Evolutionary conservation across 208 protist species (phyloP), one percentile per base, ranked within the genome.

Genomic region (Novymonas esmeraldas): DNA sequence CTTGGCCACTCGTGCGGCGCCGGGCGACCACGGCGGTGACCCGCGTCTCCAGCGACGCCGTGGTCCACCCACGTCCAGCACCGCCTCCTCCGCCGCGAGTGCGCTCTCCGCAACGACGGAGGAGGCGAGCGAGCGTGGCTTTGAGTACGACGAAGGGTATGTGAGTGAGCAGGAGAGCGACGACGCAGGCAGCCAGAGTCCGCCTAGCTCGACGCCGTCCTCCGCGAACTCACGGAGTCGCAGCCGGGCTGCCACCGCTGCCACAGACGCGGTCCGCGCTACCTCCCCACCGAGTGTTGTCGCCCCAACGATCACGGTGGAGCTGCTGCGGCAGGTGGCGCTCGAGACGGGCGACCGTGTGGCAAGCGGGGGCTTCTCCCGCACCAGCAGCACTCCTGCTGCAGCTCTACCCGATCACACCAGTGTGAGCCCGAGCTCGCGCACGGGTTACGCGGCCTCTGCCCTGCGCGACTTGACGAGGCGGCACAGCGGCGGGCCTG

Each of bases 91-190:
- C 50, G 36, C 20, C 31, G 1, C 14, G 9, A 61, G 59, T 9
- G 7, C 67, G 20, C 22, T 45, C n/a, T 66, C 42, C 4, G 13
- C 33, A 38, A 73, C 67, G 20, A 73, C 59, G 3, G 69, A 69
- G 54, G 55, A 64, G 14, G 48, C 39, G n/a, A 69, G 55, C 33
- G 48, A 63, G 49, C 42, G 60, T 18, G 61, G 62, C 44, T 64
- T 68, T 38, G 61, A 68, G 22, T 75, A 75, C 54, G 69, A 54
- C 39, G 69, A 69, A 16, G 69, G 61, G n/a, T 75, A 64, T 46
- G 45, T 69, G 6, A 75, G 33, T 24, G 69, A 68, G 9, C n/a
- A 24, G 28, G 54, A 1, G 42, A 6, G 3, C 20, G 42, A 54
- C 18, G 26, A 64, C n/a, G 59, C 1, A 7, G 4, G 4, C 16